Conservation (phyloP, 306 rosid genomes). For the Begonia masoniana region DNA sequence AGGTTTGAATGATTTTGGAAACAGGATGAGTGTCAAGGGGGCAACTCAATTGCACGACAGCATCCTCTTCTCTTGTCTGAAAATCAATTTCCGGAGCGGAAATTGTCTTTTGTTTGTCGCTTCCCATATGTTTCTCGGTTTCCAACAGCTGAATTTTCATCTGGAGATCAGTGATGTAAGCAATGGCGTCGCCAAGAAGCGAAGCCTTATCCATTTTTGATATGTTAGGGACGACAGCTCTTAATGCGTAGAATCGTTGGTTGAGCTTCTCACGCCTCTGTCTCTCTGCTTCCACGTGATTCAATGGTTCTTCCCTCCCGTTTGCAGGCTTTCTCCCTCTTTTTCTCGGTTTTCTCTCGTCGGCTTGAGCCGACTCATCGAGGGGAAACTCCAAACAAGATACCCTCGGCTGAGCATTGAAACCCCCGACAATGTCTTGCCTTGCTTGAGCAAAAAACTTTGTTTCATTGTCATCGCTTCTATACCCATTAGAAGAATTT, state of each 20-base stretch:
- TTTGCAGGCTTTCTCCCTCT: constrained; percentile 93
- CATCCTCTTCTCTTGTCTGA: too few species aligned
- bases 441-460: constrained; percentile 33
- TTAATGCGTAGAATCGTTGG: constrained; percentile 74
- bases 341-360: constrained; percentile 77
- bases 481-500: constrained; percentile 53
- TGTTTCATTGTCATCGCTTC: constrained; percentile 39
- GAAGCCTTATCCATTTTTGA: constrained; percentile 97
- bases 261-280: constrained; percentile 94
- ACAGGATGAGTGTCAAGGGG: too few species aligned
- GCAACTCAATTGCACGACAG: too few species aligned
- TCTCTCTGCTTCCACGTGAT: constrained; percentile 89
- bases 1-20: too few species aligned
- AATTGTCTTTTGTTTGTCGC: too few species aligned
- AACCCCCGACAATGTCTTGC: too few species aligned
- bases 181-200: constrained; percentile 80
- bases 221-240: constrained; percentile 92
- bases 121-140: too few species aligned
- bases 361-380: constrained; percentile 59
- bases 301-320: constrained; percentile 87
- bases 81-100: too few species aligned
- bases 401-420: too few species aligned
- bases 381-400: constrained; percentile 41
- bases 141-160: too few species aligned
- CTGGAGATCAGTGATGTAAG: too few species aligned